A percentile compares a stretch with the other conserved stretches of the same genome.
These are phyloP conservation scores for Neonectria faginata DNA, from an alignment of 2,329 filamentous ascomycete genomes.

Conservation along the genomic window DNA sequence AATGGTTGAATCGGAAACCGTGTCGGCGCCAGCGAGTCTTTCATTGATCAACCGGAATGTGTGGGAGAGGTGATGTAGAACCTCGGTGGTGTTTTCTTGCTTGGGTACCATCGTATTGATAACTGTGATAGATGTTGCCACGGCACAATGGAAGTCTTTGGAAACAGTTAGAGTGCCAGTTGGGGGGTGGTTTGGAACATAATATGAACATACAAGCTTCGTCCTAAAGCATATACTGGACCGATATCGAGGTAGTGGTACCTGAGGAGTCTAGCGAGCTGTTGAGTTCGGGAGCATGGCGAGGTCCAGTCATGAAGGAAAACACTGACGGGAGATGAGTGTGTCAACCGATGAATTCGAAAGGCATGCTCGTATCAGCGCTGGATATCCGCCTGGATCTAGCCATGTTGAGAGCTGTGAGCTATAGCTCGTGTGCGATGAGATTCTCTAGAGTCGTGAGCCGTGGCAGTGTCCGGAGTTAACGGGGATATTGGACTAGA, in stretches of 20 bases:
- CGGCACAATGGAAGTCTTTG: slow-evolving; percentile 26
- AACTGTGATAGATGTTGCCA: slow-evolving; percentile 19
- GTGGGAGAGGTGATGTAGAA: slow-evolving; percentile 20
- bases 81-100: slow-evolving; percentile 11
- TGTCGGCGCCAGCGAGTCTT: no score
- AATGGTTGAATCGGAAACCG: slow-evolving; percentile 26
- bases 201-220: slow-evolving; percentile 23
- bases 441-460: no score
- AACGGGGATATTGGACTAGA: no score
- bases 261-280: slow-evolving; percentile 4
- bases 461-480: no score
- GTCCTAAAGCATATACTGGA: slow-evolving; percentile 28
- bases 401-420: no score
- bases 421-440: no score
- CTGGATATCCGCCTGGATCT: no score
- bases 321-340: slow-evolving; percentile 7
- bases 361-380: no score
- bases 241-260: slow-evolving; percentile 21
- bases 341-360: not conserved
- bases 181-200: not conserved
- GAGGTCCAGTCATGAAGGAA: slow-evolving; percentile 20
- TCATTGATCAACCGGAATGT: not conserved
- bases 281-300: slow-evolving; percentile 19
- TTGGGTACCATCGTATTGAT: slow-evolving; percentile 9
- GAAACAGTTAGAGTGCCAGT: not conserved